Evolutionary conservation across 1,139 yeast species (phyloP).

Genomic region (Yamadazyma triangularis): DNA sequence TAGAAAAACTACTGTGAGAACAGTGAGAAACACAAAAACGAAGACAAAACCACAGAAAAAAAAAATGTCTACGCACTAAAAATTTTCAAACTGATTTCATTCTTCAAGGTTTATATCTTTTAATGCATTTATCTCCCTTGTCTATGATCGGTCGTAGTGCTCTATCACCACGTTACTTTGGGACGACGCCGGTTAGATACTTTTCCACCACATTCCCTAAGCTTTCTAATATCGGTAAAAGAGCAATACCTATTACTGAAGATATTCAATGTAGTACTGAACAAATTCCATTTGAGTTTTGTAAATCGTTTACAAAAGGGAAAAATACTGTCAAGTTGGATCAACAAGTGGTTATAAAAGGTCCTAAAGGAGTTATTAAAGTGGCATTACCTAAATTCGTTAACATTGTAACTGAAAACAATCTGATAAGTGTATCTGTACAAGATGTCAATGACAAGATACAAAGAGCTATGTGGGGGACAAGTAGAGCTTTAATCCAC

Average conservation of each 20-base stretch:
- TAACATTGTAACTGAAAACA: slow-evolving; percentile 27
- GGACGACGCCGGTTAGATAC: too few relatives aligned
- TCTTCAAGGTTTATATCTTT: too few relatives aligned
- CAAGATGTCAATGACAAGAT: slow-evolving; percentile 52
- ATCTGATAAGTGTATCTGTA: slow-evolving; percentile 51
- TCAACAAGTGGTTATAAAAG: slow-evolving; percentile 60
- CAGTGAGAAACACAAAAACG: too few relatives aligned
- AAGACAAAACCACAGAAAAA: too few relatives aligned
- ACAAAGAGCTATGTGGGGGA: slow-evolving; percentile 95
- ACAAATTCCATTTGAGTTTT: slow-evolving; percentile 38
- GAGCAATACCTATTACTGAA: slow-evolving; percentile 31
- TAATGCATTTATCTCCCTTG: too few relatives aligned
- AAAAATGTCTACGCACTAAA: too few relatives aligned
- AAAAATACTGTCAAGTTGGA: slow-evolving; percentile 55
- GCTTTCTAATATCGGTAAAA: slow-evolving; percentile 43
- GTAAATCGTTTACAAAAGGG: slow-evolving; percentile 66
- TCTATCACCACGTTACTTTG: too few relatives aligned
- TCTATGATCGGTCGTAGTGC: too few relatives aligned
- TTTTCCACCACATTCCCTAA: too few relatives aligned
- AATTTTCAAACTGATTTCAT: too few relatives aligned
- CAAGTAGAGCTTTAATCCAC: slow-evolving; percentile 72
- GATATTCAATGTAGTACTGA: slow-evolving; percentile 32
- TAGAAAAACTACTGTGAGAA: too few relatives aligned
- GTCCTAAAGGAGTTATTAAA: slow-evolving; percentile 72
- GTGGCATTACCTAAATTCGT: slow-evolving; percentile 74